Base-by-base conservation (phyloP, 768 basidiomycete species). In the Leccinum arenicola region DNA sequence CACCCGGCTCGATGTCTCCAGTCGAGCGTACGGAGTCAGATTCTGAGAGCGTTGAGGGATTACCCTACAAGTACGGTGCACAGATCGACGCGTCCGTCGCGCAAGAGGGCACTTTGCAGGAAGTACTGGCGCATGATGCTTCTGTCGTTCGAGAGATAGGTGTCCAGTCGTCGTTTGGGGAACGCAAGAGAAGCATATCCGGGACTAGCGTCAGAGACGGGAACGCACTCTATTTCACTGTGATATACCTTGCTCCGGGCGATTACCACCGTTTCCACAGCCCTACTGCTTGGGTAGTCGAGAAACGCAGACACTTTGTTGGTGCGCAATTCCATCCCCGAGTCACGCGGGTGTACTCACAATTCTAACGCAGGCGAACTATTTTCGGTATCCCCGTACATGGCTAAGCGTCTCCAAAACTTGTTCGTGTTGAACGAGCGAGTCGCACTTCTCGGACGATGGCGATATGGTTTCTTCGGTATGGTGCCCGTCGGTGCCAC, bases 401-500 rank as follows among this genome's bases (percentile, higher is more conserved):
- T 98, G 80, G 95, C 91, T 10, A 91, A 91, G 70, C 86, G 95
- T 10, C 78, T 97, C 9, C 85, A 91, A 70, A 93, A 97, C 70
- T 76, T 98, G 17, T 99, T 99, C 64, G 95, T 99, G 9, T 81
- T 99, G n/a, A 98, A 99, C 70, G 97, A 99, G 76, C 87, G 97
- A 23, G 96, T 98, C 9, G 94, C 95, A 2, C 80, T 99, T 21
- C 84, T 98, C 31, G 97, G 97, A 6, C 78, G 93, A 56, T 98
- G 97, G 97, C 86, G 85, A 69, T 78, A 97, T 66, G 97, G 97
- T 1, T 98, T 98, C 80, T 99, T 97, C 73, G 79, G 89, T 27
- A 98, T 98, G 94, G 86, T 97, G 0, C 97, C 97, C 10, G 96
- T 99, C 29, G 97, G 97, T 3, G 97, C 97, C 2, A 98, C 96